A percentile compares a stretch with the other conserved stretches of the same genome.
These are phyloP conservation scores for Brassica incana DNA, from an alignment of 345 rosid genomes.

Conservation along the genomic window DNA sequence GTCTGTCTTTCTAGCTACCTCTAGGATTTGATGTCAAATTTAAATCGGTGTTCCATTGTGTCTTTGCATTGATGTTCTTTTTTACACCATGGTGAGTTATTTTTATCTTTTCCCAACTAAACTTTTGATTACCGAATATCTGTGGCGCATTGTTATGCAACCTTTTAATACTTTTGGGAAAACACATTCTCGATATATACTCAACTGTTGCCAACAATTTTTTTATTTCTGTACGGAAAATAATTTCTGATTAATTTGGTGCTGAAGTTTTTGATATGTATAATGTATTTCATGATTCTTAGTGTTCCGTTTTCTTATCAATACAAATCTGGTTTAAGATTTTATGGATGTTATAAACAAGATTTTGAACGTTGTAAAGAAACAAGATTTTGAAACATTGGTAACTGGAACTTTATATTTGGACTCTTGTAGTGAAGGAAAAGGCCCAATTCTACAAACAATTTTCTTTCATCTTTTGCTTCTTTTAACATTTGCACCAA, in stretches of 20 bases:
- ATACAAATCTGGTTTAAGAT: neutral
- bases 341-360: neutral
- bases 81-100: neutral
- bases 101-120: neutral
- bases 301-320: neutral
- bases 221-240: neutral
- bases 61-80: neutral
- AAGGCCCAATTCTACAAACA: neutral
- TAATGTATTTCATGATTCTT: neutral
- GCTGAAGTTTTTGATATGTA: neutral
- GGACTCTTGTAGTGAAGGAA: neutral
- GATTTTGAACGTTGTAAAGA: no score
- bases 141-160: constrained; percentile 6
- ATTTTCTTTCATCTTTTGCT: no score
- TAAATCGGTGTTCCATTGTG: neutral
- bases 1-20: constrained; percentile 23
- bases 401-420: neutral
- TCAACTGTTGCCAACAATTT: neutral
- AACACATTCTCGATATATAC: neutral
- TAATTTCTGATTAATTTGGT: neutral
- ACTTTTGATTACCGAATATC: neutral
- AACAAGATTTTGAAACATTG: neutral
- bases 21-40: constrained; percentile 29
- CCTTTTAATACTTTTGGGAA: neutral
- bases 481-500: no score